These are phyloP conservation scores for Monosporascus ibericus DNA, from an alignment of 2,329 filamentous ascomycete species.

Conservation along the genomic window DNA sequence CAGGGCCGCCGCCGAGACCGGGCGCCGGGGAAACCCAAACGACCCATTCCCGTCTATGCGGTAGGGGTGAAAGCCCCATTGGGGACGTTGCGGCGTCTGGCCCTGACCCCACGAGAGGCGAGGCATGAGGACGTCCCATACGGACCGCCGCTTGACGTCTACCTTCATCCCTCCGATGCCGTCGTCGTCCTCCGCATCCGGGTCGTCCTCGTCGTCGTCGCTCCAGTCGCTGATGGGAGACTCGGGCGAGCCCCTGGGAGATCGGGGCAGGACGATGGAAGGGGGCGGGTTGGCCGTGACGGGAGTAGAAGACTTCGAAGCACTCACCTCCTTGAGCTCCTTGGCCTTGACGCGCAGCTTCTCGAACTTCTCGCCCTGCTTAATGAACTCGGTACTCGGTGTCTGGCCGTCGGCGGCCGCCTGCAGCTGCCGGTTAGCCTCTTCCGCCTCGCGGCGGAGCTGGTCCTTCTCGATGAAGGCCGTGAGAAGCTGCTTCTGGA, in stretches of 20 bases:
- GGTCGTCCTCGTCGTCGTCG: constrained; percentile 8
- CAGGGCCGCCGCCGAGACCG: constrained; percentile 3
- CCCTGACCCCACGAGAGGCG: constrained; percentile 6
- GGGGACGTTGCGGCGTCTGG: not conserved
- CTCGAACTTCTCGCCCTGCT: constrained; percentile 47
- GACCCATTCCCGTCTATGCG: constrained; percentile 8
- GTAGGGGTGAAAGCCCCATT: constrained; percentile 14
- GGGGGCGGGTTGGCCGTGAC: not conserved
- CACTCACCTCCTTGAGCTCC: constrained; percentile 54
- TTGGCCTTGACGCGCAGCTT: constrained; percentile 50
- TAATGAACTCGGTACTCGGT: constrained; percentile 25
- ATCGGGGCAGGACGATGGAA: not conserved
- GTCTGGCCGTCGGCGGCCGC: constrained; percentile 25
- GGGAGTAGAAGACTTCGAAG: constrained; percentile 6
- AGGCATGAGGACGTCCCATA: constrained; percentile 15
- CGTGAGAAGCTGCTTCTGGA: constrained; percentile 54
- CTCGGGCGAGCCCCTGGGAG: not conserved
- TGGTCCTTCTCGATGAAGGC: constrained; percentile 56
- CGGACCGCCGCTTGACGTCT: constrained; percentile 15
- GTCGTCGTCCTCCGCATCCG: constrained; percentile 8
- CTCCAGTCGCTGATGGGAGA: constrained; percentile 5
- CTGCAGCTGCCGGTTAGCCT: constrained; percentile 35
- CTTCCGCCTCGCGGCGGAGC: constrained; percentile 48
- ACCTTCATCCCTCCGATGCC: constrained; percentile 10
- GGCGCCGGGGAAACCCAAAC: constrained; percentile 7